These are phyloP conservation scores for Amorphotheca resinae DNA, from an alignment of 495 filamentous ascomycete genomes.

Conservation along the genomic window DNA sequence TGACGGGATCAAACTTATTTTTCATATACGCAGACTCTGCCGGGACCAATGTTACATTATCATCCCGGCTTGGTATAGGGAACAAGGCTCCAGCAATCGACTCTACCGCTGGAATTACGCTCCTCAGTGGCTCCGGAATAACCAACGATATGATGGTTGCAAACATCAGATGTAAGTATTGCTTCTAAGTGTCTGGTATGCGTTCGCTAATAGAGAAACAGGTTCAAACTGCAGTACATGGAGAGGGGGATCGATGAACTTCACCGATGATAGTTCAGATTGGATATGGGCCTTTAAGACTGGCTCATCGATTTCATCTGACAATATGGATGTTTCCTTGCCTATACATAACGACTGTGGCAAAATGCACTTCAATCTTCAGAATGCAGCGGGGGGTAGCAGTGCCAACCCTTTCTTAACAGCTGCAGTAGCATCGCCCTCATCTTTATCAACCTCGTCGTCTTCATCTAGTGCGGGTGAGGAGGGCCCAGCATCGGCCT, in stretches of 20 bases:
- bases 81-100: constrained; percentile 42
- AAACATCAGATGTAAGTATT: constrained; percentile 34
- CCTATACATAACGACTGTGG: constrained; percentile 43
- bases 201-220: neutral
- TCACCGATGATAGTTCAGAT: constrained; percentile 26
- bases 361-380: constrained; percentile 43
- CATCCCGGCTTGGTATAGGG: constrained; percentile 42
- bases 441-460: neutral
- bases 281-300: constrained; percentile 59
- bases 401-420: constrained; percentile 38
- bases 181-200: neutral
- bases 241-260: constrained; percentile 20
- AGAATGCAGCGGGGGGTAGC: constrained; percentile 17
- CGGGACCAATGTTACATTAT: constrained; percentile 49
- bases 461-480: no score
- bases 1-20: constrained; percentile 58
- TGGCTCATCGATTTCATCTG: constrained; percentile 45
- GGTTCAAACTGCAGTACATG: constrained; percentile 36
- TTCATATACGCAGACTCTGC: constrained; percentile 46
- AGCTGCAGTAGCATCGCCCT: neutral
- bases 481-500: neutral
- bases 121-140: constrained; percentile 51
- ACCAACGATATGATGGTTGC: constrained; percentile 44
- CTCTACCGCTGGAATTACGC: constrained; percentile 33
- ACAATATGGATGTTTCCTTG: constrained; percentile 36